phyloP scores from a whole-genome alignment of 805 yeast genomes.

The Lipomyces sp. region DNA sequence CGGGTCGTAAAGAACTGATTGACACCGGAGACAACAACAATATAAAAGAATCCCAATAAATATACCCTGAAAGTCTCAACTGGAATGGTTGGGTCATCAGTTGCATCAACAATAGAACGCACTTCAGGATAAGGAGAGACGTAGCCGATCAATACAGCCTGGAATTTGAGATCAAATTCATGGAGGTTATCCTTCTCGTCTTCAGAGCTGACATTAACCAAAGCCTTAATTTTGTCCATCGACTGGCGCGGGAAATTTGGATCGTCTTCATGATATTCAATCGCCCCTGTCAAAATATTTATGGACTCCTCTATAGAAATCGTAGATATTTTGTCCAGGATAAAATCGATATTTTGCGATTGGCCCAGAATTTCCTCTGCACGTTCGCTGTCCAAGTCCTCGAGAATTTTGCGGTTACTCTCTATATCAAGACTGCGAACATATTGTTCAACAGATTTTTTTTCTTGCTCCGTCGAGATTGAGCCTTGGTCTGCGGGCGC shows the following conservation, averaged over 20 bases:
- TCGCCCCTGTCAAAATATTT: too few relatives aligned
- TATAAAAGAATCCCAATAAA: constrained; percentile 57
- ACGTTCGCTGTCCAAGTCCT: constrained; percentile 7
- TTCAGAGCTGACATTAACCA: constrained; percentile 17
- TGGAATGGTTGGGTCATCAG: constrained; percentile 54
- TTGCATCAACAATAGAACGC: constrained; percentile 59
- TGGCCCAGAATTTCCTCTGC: constrained; percentile 23
- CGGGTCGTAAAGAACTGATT: constrained; percentile 65
- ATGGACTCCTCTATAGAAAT: too few relatives aligned
- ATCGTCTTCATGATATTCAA: constrained; percentile 54
- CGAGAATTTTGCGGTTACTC: background rate
- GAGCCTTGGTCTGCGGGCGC: background rate
- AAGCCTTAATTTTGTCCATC: constrained; percentile 11
- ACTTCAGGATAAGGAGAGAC: constrained; percentile 67
- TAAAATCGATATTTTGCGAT: constrained; percentile 43
- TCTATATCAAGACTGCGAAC: constrained; percentile 7
- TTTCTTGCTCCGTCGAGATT: background rate
- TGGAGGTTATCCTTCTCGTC: constrained; percentile 13
- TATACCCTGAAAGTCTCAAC: constrained; percentile 61
- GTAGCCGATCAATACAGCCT: constrained; percentile 50
- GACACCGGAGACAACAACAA: constrained; percentile 61
- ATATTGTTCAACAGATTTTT: background rate
- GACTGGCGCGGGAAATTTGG: constrained; percentile 50
- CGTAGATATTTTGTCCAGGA: constrained; percentile 37
- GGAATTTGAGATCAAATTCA: constrained; percentile 47